Percentiles rank a stretch among this genome's conserved stretches.
Conservation (phyloP, 2,329 filamentous ascomycete genomes). For the Trichoderma arundinaceum region DNA sequence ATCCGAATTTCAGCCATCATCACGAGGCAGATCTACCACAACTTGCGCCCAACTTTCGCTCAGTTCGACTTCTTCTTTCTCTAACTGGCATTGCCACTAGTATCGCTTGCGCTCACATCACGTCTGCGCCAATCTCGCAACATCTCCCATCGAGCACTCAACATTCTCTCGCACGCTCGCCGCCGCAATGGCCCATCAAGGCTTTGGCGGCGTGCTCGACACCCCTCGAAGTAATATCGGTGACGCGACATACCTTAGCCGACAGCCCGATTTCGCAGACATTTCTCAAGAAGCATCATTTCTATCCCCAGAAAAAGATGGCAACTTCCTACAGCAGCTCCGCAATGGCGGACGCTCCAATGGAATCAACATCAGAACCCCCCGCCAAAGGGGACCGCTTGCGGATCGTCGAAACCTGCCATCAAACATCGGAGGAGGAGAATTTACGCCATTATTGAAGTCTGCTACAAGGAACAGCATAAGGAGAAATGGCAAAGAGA, state of each 20-base stretch:
- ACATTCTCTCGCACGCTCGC: slow-evolving; percentile 25
- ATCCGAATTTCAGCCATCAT: slow-evolving; percentile 1
- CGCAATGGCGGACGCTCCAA: slow-evolving; percentile 64
- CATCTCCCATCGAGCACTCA: not conserved
- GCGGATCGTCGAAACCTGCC: slow-evolving; percentile 75
- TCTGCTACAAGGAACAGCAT: slow-evolving; percentile 74
- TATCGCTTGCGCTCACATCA: not conserved
- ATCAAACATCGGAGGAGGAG: slow-evolving; percentile 67
- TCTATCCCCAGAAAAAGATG: slow-evolving; percentile 72
- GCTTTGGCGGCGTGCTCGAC: slow-evolving; percentile 70
- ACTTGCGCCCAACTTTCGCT: not conserved
- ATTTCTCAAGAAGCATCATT: slow-evolving; percentile 89
- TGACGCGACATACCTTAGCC: slow-evolving; percentile 80
- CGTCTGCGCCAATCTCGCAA: slow-evolving; percentile 1
- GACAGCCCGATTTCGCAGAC: slow-evolving; percentile 72
- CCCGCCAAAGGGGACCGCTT: slow-evolving; percentile 72
- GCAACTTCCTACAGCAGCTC: slow-evolving; percentile 75
- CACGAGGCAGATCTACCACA: not conserved
- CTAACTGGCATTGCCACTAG: not conserved
- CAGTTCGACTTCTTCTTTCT: not conserved
- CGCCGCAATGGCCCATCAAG: slow-evolving; percentile 65
- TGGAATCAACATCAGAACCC: slow-evolving; percentile 70
- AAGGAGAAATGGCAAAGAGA: slow-evolving; percentile 68
- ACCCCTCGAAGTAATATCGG: slow-evolving; percentile 85
- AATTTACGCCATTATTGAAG: slow-evolving; percentile 95